These are phyloP conservation scores for Aaosphaeria pasadenensis DNA, from an alignment of 2,329 filamentous ascomycete genomes.

Conservation along the genomic window DNA sequence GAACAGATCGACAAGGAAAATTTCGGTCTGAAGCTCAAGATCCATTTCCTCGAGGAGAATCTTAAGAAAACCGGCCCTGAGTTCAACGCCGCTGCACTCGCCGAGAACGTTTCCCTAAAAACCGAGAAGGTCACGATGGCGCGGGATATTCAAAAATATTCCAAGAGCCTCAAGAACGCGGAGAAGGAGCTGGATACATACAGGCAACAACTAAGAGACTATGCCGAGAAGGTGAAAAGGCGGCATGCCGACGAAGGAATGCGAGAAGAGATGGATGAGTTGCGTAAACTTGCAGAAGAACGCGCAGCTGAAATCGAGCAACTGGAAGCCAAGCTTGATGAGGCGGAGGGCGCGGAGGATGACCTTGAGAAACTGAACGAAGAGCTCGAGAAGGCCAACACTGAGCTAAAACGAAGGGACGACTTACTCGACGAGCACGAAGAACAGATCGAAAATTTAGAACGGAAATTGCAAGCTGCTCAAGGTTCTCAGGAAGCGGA, in stretches of 20 bases:
- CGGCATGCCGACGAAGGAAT: constrained; percentile 71
- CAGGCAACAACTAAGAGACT: constrained; percentile 74
- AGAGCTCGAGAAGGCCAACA: constrained; percentile 33
- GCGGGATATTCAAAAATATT: constrained; percentile 79
- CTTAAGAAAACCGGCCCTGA: constrained; percentile 83
- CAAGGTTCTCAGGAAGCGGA: constrained; percentile 25
- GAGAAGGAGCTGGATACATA: constrained; percentile 86
- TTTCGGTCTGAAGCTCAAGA: constrained; percentile 93
- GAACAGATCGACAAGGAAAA: constrained; percentile 98
- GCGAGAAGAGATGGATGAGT: constrained; percentile 57
- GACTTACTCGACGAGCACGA: constrained; percentile 36
- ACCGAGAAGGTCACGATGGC: constrained; percentile 89
- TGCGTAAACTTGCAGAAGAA: constrained; percentile 45
- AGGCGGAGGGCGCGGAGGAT: constrained; percentile 25
- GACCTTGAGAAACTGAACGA: constrained; percentile 34
- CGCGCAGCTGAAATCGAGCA: constrained; percentile 35
- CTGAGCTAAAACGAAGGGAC: constrained; percentile 33
- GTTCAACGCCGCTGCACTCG: constrained; percentile 82
- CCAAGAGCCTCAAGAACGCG: constrained; percentile 76
- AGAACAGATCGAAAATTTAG: constrained; percentile 33
- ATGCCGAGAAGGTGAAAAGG: constrained; percentile 77
- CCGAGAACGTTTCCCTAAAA: constrained; percentile 95
- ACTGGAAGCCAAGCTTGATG: constrained; percentile 33
- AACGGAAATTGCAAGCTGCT: constrained; percentile 26
- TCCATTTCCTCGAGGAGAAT: constrained; percentile 92